Base-by-base conservation (phyloP, 2,329 filamentous ascomycete species). In the Penicillium sp. region DNA sequence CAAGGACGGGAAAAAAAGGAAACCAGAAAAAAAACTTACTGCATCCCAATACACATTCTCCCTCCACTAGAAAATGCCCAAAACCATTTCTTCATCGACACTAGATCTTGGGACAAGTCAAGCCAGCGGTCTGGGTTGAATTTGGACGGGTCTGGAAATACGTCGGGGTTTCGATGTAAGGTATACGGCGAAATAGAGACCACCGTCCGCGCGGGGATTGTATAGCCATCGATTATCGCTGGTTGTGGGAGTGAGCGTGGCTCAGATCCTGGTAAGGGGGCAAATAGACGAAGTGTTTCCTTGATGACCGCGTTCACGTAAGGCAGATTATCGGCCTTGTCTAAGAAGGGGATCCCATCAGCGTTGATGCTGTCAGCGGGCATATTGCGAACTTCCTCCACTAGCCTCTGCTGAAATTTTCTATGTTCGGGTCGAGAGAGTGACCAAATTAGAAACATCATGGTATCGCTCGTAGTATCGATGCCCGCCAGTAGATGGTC, bases 401-500 rank as follows among this genome's bases (percentile, higher is more conserved):
- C 18, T 4, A 40, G 16, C 11, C 16, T 40, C 16, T 40, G 4
- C 16, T 40, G 35, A 16, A 40, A 40, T n/a, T 40, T 18, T 18
- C 35, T n/a, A 14, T 40, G 11, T 8, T 14, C 16, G 4, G 12
- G 35, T 14, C 16, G 35, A 14, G 35, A 40, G 11, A 40, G 35
- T 5, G 35, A 40, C 35, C 35, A 40, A 18, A 40, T 40, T 4
- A 40, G 35, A 14, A 40, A 40, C 35, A 40, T 40, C 5, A 40
- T 9, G 16, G 42, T 28, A 8, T 28, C 26, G 26, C 26, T 28
- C 8, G 26, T 28, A 28, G 26, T 28, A 28, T 28, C 26, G 26
- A 28, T 28, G 26, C 26, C 26, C 5, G 79, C 80, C 0, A 79
- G 68, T 8, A 83, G 71, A 57, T 83, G 81, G 54, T 83, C 81